These are phyloP conservation scores for Saccharomycopsis sp. DNA, from an alignment of 805 yeast genomes.

Conservation along the genomic window DNA sequence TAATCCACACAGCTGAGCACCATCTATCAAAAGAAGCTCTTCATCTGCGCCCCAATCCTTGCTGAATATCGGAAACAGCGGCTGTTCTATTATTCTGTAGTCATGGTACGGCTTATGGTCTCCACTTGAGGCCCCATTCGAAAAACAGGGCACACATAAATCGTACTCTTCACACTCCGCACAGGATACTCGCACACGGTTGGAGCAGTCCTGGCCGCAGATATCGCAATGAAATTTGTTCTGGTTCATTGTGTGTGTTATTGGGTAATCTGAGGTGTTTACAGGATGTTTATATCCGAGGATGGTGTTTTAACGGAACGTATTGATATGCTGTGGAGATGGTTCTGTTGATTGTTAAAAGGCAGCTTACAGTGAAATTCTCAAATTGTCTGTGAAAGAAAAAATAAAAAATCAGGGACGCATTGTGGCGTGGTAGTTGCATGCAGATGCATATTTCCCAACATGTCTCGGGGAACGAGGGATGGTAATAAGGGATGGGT, in stretches of 20 bases:
- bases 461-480: too few species aligned
- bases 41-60: conserved; percentile 99
- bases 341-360: too few species aligned
- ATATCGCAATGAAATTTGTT: conserved; percentile 85
- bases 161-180: conserved; percentile 93
- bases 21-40: conserved; percentile 80
- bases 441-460: too few species aligned
- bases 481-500: too few species aligned
- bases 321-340: too few species aligned
- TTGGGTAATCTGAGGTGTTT: not conserved
- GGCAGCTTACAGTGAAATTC: too few species aligned
- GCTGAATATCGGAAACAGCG: conserved; percentile 86
- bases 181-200: conserved; percentile 83
- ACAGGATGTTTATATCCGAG: too few species aligned
- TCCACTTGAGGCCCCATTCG: conserved; percentile 72
- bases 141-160: conserved; percentile 95
- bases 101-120: conserved; percentile 93
- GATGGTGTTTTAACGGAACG: too few species aligned
- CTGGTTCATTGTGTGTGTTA: conserved; percentile 11
- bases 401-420: too few species aligned
- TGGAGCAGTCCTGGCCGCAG: conserved; percentile 93
- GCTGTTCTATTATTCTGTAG: conserved; percentile 87
- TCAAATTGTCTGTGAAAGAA: too few species aligned
- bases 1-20: conserved; percentile 83
- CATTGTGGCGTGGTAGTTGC: too few species aligned